Conservation (phyloP, 805 yeast species). For the Vanderwaltozyma verrucispora region DNA sequence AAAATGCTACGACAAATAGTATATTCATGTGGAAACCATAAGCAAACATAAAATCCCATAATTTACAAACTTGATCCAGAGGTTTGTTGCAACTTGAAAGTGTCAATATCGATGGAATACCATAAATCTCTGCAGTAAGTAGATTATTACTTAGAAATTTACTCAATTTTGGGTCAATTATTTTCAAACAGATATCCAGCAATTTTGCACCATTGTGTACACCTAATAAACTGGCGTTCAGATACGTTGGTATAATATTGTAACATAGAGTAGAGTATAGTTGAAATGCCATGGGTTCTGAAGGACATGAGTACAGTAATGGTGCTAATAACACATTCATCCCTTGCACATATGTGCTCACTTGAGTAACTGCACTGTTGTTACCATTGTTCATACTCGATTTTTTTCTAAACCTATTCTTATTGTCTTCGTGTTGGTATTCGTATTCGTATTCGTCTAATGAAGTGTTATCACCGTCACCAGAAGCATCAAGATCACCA, state of each 20-base stretch:
- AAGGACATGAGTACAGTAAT: conserved; percentile 57
- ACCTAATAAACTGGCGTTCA: conserved; percentile 67
- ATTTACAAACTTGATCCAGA: conserved; percentile 54
- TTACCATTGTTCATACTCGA: conserved; percentile 2
- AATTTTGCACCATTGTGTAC: conserved; percentile 65
- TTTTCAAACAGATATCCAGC: conserved; percentile 61
- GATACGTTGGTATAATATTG: conserved; percentile 63
- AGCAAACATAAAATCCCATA: conserved; percentile 89
- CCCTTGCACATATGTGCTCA: conserved; percentile 66
- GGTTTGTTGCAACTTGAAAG: conserved; percentile 87
- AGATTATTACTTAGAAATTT: conserved; percentile 34
- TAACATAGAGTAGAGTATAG: conserved; percentile 53
- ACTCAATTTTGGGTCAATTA: conserved; percentile 64
- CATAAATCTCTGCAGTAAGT: conserved; percentile 77
- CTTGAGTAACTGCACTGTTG: not conserved
- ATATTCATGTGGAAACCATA: conserved; percentile 86
- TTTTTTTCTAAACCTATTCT: no score
- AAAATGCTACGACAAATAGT: conserved; percentile 67
- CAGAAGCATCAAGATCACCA: no score
- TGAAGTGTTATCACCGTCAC: no score
- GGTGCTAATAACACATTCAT: conserved; percentile 85
- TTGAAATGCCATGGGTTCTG: conserved; percentile 81
- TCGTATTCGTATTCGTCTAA: not conserved
- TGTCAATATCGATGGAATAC: conserved; percentile 74
- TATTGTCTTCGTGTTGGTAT: no score